These are phyloP conservation scores for Coniferiporia weirii DNA, from an alignment of 1,284 basidiomycete species.

Conservation along the genomic window DNA sequence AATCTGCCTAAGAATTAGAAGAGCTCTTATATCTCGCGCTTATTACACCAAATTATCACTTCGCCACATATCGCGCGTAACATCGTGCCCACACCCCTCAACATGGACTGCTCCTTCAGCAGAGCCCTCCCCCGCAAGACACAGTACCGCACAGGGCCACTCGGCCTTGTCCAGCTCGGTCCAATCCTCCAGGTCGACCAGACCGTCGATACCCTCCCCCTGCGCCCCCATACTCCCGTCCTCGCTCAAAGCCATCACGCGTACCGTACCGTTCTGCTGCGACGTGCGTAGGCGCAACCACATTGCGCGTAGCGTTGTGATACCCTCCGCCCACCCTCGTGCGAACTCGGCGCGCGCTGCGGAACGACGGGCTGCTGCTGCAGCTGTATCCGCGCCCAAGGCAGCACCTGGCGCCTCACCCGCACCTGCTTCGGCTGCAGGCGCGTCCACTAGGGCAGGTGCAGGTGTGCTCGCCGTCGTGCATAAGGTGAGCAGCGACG, in stretches of 20 bases:
- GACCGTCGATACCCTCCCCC: slow-evolving; percentile 9
- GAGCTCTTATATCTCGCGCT: not conserved
- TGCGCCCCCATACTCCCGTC: not conserved
- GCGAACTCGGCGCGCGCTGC: slow-evolving; percentile 38
- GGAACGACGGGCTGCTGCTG: not conserved
- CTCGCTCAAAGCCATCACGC: slow-evolving; percentile 30
- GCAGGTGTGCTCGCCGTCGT: slow-evolving; percentile 29
- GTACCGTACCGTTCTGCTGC: slow-evolving; percentile 38
- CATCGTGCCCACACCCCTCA: slow-evolving; percentile 1
- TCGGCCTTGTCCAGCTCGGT: not conserved
- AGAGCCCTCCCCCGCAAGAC: slow-evolving; percentile 10
- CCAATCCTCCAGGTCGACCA: slow-evolving; percentile 7
- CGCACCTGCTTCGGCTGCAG: not conserved
- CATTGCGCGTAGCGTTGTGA: slow-evolving; percentile 39
- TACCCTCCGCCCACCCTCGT: slow-evolving; percentile 54
- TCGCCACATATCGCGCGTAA: not conserved
- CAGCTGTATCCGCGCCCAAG: not conserved
- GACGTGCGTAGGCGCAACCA: slow-evolving; percentile 40
- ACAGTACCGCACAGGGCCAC: slow-evolving; percentile 7
- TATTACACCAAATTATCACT: not conserved
- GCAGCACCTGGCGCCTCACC: too few species aligned
- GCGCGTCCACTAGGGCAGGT: slow-evolving; percentile 7
- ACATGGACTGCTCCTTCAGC: not conserved
- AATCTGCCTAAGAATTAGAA: not conserved
- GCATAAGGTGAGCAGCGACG: slow-evolving; percentile 36